phyloP scores from a whole-genome alignment of 1,284 basidiomycete genomes.

The Cerrena zonata region DNA sequence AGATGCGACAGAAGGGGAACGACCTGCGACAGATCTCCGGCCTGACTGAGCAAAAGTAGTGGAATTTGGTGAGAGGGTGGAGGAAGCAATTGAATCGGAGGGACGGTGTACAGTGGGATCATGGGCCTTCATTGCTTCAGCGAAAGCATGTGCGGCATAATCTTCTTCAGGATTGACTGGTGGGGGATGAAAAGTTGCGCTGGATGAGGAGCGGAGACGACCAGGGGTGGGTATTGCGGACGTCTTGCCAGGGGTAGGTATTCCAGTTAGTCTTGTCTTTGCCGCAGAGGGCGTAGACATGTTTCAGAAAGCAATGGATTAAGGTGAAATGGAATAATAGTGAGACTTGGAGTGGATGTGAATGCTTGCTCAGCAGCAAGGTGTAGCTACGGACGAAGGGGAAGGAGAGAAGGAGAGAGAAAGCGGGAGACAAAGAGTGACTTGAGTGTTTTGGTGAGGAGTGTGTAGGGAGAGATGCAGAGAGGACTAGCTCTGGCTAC shows the following conservation, averaged over 20 bases:
- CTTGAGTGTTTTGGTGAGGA: neutral
- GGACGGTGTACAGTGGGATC: conserved; percentile 66
- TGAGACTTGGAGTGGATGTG: neutral
- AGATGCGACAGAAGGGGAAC: conserved; percentile 33
- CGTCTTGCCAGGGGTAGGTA: conserved; percentile 53
- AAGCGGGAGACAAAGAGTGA: neutral
- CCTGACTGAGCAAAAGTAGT: conserved; percentile 30
- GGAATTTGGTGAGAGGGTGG: conserved; percentile 32
- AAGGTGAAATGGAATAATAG: neutral
- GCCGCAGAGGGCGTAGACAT: conserved; percentile 44
- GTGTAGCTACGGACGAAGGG: neutral
- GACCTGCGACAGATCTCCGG: conserved; percentile 35
- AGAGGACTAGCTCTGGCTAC: neutral
- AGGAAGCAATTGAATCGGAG: conserved; percentile 33
- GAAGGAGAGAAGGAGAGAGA: neutral
- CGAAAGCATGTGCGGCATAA: conserved; percentile 60
- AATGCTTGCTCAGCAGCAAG: neutral
- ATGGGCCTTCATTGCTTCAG: conserved; percentile 71
- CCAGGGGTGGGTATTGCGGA: conserved; percentile 66
- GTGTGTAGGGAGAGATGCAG: neutral
- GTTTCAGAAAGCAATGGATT: neutral
- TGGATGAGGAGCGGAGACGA: conserved; percentile 61
- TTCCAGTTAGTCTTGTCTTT: conserved; percentile 49
- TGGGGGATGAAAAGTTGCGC: conserved; percentile 32
- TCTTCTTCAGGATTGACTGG: conserved; percentile 39